Evolutionary conservation across 129 eudicot genomes (phyloP), one percentile per base, ranked within the genome.

Genomic region (Tagetes erecta): DNA sequence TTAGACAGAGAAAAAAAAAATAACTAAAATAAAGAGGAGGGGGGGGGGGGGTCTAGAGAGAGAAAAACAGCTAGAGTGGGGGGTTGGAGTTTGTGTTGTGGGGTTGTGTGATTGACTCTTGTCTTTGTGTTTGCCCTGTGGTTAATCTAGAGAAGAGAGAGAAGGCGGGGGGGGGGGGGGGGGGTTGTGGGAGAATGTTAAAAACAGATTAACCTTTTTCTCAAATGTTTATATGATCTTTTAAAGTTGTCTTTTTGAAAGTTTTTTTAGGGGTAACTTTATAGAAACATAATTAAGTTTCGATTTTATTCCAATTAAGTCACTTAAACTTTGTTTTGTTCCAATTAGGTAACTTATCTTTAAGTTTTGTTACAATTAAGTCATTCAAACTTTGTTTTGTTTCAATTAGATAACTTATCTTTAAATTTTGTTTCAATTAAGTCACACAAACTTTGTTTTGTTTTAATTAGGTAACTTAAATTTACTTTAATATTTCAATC

Each of bases 41-140:
- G 77, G 20, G 77, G 20, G 62, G 79, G 33, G 77, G 77, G 73
- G 76, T 67, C 76, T 78, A 78, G 87, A 83, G 74, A 79, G 83
- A 79, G 83, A 72, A 53, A 79, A 72, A 79, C 78, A 79, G 83
- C 80, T 76, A 59, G 79, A 70, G n/a, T n/a, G n/a, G n/a, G 51
- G 74, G 80, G 80, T 82, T 62, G 81, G 81, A 80, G 82, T 78
- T 79, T 85, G 88, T 85, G 86, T 84, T 84, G 82, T 66, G 5
- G 74, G 60, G 72, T 73, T 78, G 80, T 80, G 64, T 73, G 70
- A 82, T 80, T 86, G 87, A 82, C 89, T 73, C 80, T 65, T 86
- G 83, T 86, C 84, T 78, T 74, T 75, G 79, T 77, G 81, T 80
- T 71, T 62, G 71, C 47, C 36, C 78, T 73, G 38, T 69, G 64